phyloP scores from a whole-genome alignment of 768 basidiomycete genomes.

The Tulasnella calospora region DNA sequence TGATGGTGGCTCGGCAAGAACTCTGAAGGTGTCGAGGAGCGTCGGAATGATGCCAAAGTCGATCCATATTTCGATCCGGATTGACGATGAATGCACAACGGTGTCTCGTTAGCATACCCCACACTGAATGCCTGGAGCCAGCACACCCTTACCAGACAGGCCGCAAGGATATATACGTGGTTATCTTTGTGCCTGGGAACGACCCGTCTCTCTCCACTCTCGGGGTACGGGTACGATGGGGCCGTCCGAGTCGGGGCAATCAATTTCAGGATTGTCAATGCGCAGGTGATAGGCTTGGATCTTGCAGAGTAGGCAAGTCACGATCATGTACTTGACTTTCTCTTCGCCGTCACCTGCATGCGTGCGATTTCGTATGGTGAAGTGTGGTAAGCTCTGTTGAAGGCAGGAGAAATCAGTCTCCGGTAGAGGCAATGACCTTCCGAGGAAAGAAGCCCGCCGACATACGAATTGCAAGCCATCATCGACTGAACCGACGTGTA shows the following conservation, averaged over 20 bases:
- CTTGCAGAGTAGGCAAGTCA: slow-evolving; percentile 18
- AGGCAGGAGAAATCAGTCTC: not conserved
- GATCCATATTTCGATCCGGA: slow-evolving; percentile 11
- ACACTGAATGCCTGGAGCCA: not conserved
- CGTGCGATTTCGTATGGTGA: slow-evolving; percentile 19
- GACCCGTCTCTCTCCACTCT: slow-evolving; percentile 7
- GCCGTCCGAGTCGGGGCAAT: slow-evolving; percentile 16
- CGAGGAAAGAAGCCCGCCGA: not conserved
- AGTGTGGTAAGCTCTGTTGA: slow-evolving; percentile 10
- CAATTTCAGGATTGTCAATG: not conserved
- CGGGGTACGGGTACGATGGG: not conserved
- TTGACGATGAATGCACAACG: not conserved
- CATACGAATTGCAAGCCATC: slow-evolving; percentile 21
- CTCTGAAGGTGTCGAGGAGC: slow-evolving; percentile 11
- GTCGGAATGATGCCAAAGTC: not conserved
- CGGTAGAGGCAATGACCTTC: not conserved
- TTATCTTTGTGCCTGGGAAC: slow-evolving; percentile 2
- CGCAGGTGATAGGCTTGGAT: slow-evolving; percentile 6
- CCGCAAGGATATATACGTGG: not conserved
- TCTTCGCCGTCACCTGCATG: slow-evolving; percentile 2
- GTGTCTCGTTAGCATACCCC: too few species aligned
- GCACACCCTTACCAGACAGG: slow-evolving; percentile 8
- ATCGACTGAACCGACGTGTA: not conserved
- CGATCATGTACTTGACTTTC: not conserved
- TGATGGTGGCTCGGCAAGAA: not conserved